phyloP scores from a whole-genome alignment of 495 filamentous ascomycete genomes.

The Aspergillus avenaceus region DNA sequence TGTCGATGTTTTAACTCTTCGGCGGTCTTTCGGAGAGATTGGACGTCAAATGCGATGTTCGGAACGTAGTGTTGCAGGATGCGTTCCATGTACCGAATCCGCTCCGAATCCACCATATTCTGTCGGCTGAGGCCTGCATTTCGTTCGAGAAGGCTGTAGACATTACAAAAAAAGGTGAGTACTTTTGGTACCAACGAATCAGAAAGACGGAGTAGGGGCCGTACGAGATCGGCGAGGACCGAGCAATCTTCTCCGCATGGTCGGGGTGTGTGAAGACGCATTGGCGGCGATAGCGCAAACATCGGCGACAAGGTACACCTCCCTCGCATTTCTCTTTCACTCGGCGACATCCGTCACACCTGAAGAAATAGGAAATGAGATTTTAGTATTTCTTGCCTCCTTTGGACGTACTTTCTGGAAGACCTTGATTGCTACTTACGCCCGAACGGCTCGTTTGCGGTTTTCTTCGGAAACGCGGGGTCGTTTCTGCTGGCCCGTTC shows the following conservation, averaged over 20 bases:
- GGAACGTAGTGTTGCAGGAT: slow-evolving; percentile 41
- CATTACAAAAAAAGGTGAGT: background rate
- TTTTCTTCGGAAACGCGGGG: slow-evolving; percentile 47
- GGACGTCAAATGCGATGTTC: slow-evolving; percentile 40
- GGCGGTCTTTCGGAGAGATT: slow-evolving; percentile 37
- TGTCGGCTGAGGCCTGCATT: slow-evolving; percentile 33
- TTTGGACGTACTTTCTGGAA: no score
- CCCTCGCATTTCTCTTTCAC: slow-evolving; percentile 52
- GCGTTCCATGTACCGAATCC: slow-evolving; percentile 42
- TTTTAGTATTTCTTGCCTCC: background rate
- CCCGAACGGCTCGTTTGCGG: slow-evolving; percentile 46
- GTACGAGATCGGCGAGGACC: slow-evolving; percentile 38
- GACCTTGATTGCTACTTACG: slow-evolving; percentile 30
- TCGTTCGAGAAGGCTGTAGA: slow-evolving; percentile 32
- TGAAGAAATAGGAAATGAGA: slow-evolving; percentile 10
- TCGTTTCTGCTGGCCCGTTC: slow-evolving; percentile 36
- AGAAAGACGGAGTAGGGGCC: slow-evolving; percentile 7
- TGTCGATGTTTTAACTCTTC: slow-evolving; percentile 37
- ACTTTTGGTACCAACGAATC: background rate
- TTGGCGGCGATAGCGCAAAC: slow-evolving; percentile 43
- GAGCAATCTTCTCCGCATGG: slow-evolving; percentile 29
- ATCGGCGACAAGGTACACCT: slow-evolving; percentile 47
- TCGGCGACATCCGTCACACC: slow-evolving; percentile 45
- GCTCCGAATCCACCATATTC: slow-evolving; percentile 42
- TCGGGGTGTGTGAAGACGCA: slow-evolving; percentile 46